Conservation (phyloP, 495 filamentous ascomycete species). For the Lindgomyces ingoldianus region DNA sequence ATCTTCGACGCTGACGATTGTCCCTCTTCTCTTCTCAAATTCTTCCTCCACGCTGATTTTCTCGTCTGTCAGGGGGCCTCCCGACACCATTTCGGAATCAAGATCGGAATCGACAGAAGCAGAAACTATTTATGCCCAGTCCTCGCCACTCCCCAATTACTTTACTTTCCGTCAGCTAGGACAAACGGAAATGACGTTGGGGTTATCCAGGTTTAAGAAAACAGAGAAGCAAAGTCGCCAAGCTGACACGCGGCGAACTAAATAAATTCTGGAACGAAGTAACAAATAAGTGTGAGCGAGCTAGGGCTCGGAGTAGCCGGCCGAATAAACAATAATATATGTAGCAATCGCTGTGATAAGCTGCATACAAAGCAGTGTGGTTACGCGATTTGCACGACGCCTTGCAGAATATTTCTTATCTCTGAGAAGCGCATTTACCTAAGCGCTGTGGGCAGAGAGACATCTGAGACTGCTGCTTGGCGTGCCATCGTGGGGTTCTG, state of each 20-base stretch:
- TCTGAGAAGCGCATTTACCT: constrained; percentile 18
- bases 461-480: not conserved
- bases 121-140: not conserved
- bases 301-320: no score
- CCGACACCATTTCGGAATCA: not conserved
- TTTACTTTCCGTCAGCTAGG: not conserved
- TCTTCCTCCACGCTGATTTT: constrained; percentile 15
- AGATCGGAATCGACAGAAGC: no score
- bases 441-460: constrained; percentile 6
- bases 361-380: not conserved
- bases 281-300: no score
- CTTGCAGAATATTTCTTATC: constrained; percentile 10
- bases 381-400: not conserved
- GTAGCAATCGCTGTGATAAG: not conserved
- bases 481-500: constrained; percentile 14
- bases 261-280: not conserved
- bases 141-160: not conserved
- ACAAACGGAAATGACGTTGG: not conserved
- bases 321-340: not conserved
- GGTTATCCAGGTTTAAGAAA: not conserved
- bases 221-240: not conserved
- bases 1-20: constrained; percentile 22
- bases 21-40: constrained; percentile 14
- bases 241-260: not conserved
- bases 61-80: not conserved